These are phyloP conservation scores for Leucosporidium scottii DNA, from an alignment of 768 basidiomycete genomes.

Conservation along the genomic window DNA sequence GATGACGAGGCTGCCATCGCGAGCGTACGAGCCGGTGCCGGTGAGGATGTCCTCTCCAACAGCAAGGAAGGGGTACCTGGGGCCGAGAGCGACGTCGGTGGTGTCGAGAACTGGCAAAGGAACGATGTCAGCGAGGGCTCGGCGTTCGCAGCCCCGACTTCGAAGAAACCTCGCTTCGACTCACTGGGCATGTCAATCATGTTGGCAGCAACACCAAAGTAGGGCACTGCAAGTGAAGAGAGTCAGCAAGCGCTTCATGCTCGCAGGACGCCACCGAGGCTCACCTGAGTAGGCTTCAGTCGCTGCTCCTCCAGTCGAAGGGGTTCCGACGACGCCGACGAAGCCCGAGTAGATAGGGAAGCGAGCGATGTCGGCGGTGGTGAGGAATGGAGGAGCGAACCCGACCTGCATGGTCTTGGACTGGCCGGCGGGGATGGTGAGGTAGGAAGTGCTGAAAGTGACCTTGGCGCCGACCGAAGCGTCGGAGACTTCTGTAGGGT, in stretches of 20 bases:
- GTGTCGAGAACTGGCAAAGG: conserved; percentile 47
- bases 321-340: conserved; percentile 33
- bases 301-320: not conserved
- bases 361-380: conserved; percentile 34
- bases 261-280: not conserved
- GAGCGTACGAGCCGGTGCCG: not conserved
- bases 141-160: too few relatives aligned
- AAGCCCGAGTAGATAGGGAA: conserved; percentile 45
- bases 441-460: not conserved
- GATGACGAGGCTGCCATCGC: not conserved
- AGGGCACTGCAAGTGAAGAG: conserved; percentile 38
- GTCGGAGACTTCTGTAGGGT: not conserved
- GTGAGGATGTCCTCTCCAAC: not conserved
- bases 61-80: not conserved
- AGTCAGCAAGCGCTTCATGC: conserved; percentile 35
- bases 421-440: conserved; percentile 45
- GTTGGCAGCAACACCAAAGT: conserved; percentile 47
- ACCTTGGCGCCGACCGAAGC: not conserved
- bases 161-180: too few relatives aligned
- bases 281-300: conserved; percentile 1
- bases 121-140: too few relatives aligned
- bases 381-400: conserved; percentile 38
- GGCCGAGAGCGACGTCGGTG: conserved; percentile 37
- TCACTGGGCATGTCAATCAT: conserved; percentile 47
- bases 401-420: conserved; percentile 34